Evolutionary conservation across 305 asterid species (phyloP).

Genomic region (Fraxinus sp.): DNA sequence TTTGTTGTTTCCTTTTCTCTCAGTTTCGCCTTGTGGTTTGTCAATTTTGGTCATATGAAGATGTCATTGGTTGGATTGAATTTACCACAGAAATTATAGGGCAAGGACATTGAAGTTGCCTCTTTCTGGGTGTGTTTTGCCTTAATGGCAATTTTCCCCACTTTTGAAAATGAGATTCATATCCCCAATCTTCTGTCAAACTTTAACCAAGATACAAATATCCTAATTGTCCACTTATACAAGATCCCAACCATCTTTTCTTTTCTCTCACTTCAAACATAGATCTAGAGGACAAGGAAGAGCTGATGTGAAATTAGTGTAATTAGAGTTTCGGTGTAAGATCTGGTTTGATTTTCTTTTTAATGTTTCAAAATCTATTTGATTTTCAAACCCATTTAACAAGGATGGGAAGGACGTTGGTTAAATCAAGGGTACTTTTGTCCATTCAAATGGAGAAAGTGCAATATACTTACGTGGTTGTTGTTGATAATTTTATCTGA

Average conservation of each 20-base stretch:
- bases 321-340: background rate
- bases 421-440: background rate
- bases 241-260: background rate
- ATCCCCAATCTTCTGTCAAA: background rate
- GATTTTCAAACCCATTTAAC: background rate
- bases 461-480: background rate
- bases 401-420: background rate
- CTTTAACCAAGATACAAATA: background rate
- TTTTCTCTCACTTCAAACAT: background rate
- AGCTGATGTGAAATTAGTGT: background rate
- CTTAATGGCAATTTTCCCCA: background rate
- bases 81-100: background rate
- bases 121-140: background rate
- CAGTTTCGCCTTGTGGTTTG: background rate
- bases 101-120: background rate
- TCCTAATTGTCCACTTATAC: background rate
- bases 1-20: background rate
- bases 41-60: background rate
- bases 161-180: background rate
- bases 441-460: background rate
- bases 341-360: background rate
- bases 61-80: background rate
- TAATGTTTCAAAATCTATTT: background rate
- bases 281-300: background rate
- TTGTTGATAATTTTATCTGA: background rate